Evolutionary conservation across 495 filamentous ascomycete species (phyloP).

Genomic region (Penicilliopsis zonata): DNA sequence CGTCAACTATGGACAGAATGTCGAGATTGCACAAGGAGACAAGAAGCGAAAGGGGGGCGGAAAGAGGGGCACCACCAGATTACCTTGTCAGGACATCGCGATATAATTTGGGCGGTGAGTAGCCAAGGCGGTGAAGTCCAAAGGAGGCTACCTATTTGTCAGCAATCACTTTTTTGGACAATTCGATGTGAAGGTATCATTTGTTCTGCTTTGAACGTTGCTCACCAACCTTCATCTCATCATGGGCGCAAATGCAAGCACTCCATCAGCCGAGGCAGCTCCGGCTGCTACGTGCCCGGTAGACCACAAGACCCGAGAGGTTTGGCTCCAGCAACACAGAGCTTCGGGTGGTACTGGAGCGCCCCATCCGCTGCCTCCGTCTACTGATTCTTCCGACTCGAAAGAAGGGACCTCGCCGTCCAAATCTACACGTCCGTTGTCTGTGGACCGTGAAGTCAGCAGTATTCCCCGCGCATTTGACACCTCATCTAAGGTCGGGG

Average conservation of each 20-base stretch:
- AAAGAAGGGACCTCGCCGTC: conserved; percentile 18
- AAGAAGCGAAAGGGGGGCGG: conserved; percentile 3
- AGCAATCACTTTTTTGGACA: background rate
- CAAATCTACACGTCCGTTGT: conserved; percentile 32
- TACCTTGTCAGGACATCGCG: background rate
- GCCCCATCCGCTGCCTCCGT: conserved; percentile 19
- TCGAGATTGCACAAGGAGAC: conserved; percentile 1
- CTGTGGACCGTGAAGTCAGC: conserved; percentile 62
- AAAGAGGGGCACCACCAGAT: background rate
- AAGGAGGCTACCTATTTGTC: conserved; percentile 5
- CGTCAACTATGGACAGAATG: conserved; percentile 2
- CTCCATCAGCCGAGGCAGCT: conserved; percentile 17
- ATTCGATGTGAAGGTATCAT: background rate
- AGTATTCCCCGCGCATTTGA: conserved; percentile 61
- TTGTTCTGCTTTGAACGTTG: background rate
- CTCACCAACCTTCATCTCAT: background rate
- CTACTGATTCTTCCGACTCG: conserved; percentile 13
- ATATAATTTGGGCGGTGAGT: background rate
- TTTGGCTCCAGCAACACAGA: conserved; percentile 57
- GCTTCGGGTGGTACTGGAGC: conserved; percentile 13
- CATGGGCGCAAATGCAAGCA: conserved; percentile 33
- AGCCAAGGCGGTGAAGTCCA: conserved; percentile 8
- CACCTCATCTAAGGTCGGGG: conserved; percentile 16
- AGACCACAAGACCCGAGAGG: conserved; percentile 71
- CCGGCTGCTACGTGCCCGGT: conserved; percentile 57